Evolutionary conservation across 2,329 filamentous ascomycete species (phyloP).

Genomic region (Sporothrix inflata): DNA sequence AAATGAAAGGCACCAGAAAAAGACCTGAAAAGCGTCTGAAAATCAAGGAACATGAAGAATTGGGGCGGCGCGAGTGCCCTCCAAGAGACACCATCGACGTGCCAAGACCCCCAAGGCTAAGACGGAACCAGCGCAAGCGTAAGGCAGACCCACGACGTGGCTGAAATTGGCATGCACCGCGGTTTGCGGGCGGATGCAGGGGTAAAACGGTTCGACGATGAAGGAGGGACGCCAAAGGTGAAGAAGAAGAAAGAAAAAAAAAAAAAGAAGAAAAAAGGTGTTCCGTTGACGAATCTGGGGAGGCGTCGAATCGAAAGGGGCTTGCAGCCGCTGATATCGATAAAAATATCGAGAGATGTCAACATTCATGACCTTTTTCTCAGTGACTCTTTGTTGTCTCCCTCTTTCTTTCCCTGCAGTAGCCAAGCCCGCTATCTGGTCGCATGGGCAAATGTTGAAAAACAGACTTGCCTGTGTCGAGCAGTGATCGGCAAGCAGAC

Average conservation of each 20-base stretch:
- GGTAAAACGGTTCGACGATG: slow-evolving; percentile 4
- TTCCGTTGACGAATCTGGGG: not conserved
- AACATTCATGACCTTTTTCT: not conserved
- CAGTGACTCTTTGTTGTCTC: not conserved
- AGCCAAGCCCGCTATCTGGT: not conserved
- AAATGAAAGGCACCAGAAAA: not conserved
- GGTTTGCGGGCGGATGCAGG: slow-evolving; percentile 6
- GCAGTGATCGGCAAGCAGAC: not conserved
- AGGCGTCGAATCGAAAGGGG: not conserved
- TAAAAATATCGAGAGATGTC: too few relatives aligned
- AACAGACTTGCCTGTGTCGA: not conserved
- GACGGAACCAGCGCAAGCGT: slow-evolving; percentile 20
- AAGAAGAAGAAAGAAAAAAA: too few relatives aligned
- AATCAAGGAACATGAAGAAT: not conserved
- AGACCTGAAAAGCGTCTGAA: not conserved
- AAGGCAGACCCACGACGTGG: slow-evolving; percentile 26
- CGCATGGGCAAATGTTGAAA: not conserved
- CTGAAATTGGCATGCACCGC: slow-evolving; percentile 22
- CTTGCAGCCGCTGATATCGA: not conserved
- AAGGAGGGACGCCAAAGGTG: not conserved
- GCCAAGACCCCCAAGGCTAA: slow-evolving; percentile 25
- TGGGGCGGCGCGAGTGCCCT: not conserved
- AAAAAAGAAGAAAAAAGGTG: too few relatives aligned
- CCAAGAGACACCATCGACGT: slow-evolving; percentile 3
- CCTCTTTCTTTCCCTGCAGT: not conserved